These are phyloP conservation scores for Trichoderma erinaceum DNA, from an alignment of 495 filamentous ascomycete genomes.

Conservation along the genomic window DNA sequence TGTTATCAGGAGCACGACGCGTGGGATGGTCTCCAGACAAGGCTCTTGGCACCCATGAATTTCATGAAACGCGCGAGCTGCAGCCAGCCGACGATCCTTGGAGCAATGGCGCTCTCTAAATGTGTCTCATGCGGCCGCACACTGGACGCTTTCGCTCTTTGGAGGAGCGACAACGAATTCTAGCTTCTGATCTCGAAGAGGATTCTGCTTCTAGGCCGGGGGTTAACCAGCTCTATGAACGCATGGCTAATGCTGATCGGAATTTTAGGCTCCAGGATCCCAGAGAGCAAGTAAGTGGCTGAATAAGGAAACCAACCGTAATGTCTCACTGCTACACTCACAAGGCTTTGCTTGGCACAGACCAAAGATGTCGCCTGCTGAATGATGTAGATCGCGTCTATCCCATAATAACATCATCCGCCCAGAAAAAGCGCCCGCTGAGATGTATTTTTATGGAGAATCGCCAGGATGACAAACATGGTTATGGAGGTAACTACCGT, in stretches of 20 bases:
- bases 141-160: no score
- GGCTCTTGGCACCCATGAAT: neutral
- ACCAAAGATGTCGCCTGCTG: neutral
- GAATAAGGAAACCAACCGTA: no score
- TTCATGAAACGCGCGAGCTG: neutral
- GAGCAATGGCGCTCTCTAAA: neutral
- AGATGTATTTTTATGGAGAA: neutral
- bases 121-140: no score
- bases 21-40: neutral
- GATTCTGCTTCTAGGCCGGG: no score
- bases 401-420: neutral
- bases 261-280: no score
- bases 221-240: no score
- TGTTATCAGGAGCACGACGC: neutral
- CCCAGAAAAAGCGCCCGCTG: neutral
- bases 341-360: neutral
- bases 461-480: neutral
- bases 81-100: neutral
- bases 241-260: no score
- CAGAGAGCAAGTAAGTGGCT: no score
- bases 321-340: neutral
- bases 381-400: neutral
- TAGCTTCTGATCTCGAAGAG: no score
- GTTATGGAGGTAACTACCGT: neutral
- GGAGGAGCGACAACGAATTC: no score